phyloP scores from a whole-genome alignment of 1,284 basidiomycete genomes.

The Pholiota adiposa region DNA sequence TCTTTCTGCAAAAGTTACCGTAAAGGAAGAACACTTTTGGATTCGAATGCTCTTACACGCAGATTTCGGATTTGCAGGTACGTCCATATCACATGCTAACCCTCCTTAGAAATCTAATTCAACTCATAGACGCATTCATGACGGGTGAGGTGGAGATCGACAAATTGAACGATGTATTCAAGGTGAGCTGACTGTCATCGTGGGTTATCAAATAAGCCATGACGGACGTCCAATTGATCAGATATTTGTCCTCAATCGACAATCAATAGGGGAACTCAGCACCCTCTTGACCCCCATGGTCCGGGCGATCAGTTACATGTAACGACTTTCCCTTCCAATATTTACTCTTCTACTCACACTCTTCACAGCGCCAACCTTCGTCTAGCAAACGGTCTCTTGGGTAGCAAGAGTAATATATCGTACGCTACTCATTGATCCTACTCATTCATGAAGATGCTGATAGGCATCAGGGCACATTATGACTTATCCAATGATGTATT shows the following conservation, averaged over 20 bases:
- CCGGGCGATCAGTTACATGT: constrained; percentile 13
- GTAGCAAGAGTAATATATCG: constrained; percentile 17
- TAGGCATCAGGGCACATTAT: constrained; percentile 10
- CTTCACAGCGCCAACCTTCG: constrained; percentile 11
- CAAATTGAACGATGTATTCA: constrained; percentile 11
- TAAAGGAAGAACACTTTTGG: constrained; percentile 17
- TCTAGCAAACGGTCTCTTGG: constrained; percentile 9
- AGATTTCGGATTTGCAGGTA: constrained; percentile 16
- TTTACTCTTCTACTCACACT: not conserved
- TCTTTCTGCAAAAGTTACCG: constrained; percentile 9
- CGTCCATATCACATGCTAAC: not conserved
- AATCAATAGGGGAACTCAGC: constrained; percentile 8
- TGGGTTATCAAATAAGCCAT: not conserved
- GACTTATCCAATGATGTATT: constrained; percentile 18
- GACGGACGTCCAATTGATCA: not conserved
- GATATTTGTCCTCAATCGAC: constrained; percentile 16
- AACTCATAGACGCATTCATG: constrained; percentile 15
- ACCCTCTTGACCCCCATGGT: constrained; percentile 9
- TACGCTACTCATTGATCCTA: not conserved
- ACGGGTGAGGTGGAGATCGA: constrained; percentile 13
- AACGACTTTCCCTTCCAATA: not conserved
- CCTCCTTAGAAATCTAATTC: no score
- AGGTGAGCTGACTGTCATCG: not conserved
- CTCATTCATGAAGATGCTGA: not conserved
- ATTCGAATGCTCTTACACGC: constrained; percentile 12